phyloP scores from a whole-genome alignment of 495 filamentous ascomycete genomes.

The Podospora didyma region DNA sequence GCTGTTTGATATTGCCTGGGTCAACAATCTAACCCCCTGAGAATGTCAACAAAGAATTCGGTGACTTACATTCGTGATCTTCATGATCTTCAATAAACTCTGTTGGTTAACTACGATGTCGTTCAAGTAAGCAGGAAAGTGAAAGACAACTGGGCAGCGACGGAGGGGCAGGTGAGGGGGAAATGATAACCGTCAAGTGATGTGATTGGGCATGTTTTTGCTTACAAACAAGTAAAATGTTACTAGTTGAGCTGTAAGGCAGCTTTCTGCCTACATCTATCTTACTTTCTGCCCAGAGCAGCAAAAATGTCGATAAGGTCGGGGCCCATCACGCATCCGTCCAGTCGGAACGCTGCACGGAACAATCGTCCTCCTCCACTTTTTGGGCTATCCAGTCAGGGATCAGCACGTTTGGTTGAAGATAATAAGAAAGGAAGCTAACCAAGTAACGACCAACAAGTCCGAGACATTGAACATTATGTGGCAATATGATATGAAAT shows the following conservation, averaged over 20 bases:
- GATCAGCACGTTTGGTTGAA: background rate
- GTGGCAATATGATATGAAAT: too few relatives aligned
- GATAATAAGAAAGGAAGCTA: too few relatives aligned
- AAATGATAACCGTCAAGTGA: background rate
- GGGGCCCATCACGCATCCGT: too few relatives aligned
- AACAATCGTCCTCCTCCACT: background rate
- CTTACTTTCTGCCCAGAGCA: too few relatives aligned
- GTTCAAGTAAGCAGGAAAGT: background rate
- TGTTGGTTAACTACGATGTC: background rate
- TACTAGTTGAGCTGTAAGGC: too few relatives aligned
- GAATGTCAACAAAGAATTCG: background rate
- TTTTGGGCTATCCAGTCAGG: background rate
- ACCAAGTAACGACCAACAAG: too few relatives aligned
- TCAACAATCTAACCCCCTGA: background rate
- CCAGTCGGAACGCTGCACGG: background rate
- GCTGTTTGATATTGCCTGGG: conserved; percentile 40
- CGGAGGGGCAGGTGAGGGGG: too few relatives aligned
- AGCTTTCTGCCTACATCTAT: too few relatives aligned
- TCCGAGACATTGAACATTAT: too few relatives aligned
- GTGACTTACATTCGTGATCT: conserved; percentile 14
- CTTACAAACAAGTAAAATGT: background rate
- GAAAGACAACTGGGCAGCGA: background rate
- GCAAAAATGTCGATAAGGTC: too few relatives aligned
- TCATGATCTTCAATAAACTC: conserved; percentile 8
- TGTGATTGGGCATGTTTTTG: too few relatives aligned